A percentile compares a stretch with the other conserved stretches of the same genome.
Evolutionary conservation across 495 filamentous ascomycete species (phyloP).

Genomic region (Aspergillus sclerotiicarbonarius): DNA sequence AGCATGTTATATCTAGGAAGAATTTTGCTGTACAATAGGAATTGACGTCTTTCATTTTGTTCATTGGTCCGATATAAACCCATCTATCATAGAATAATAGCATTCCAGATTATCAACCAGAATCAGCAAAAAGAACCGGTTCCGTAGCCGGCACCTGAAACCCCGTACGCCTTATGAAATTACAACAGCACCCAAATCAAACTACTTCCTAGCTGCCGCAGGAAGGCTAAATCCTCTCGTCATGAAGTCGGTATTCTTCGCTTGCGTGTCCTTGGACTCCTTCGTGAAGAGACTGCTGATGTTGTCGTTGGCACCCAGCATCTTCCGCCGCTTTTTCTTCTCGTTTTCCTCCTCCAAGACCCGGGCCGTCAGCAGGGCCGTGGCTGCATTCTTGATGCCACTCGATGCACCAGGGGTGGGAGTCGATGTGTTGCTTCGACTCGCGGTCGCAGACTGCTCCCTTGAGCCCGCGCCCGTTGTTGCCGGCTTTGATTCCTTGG

Average conservation of each 20-base stretch:
- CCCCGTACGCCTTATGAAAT: slow-evolving; percentile 4
- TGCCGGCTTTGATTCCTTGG: slow-evolving; percentile 2
- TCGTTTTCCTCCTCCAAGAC: slow-evolving; percentile 84
- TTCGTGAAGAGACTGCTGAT: slow-evolving; percentile 68
- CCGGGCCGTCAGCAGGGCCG: slow-evolving; percentile 77
- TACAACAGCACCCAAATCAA: slow-evolving; percentile 4
- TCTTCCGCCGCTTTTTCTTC: slow-evolving; percentile 74
- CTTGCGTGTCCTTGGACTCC: slow-evolving; percentile 45
- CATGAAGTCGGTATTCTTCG: slow-evolving; percentile 70
- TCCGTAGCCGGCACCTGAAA: slow-evolving; percentile 11
- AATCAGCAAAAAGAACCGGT: slow-evolving; percentile 5
- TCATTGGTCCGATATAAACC: slow-evolving; percentile 12
- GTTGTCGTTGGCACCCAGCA: slow-evolving; percentile 63
- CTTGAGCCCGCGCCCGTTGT: neutral
- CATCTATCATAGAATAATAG: slow-evolving; percentile 1
- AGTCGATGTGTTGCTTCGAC: slow-evolving; percentile 29
- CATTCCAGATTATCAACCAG: neutral
- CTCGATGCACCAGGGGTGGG: slow-evolving; percentile 33
- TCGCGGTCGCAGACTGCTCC: slow-evolving; percentile 16
- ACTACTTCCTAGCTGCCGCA: slow-evolving; percentile 30
- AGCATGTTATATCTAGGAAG: slow-evolving; percentile 18
- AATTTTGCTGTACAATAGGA: slow-evolving; percentile 27
- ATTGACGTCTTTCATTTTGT: slow-evolving; percentile 9
- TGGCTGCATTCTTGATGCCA: slow-evolving; percentile 81
- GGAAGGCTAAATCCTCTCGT: slow-evolving; percentile 70